Evolutionary conservation across 2,329 filamentous ascomycete species (phyloP).

Genomic region (Myriosclerotinia scirpicola): DNA sequence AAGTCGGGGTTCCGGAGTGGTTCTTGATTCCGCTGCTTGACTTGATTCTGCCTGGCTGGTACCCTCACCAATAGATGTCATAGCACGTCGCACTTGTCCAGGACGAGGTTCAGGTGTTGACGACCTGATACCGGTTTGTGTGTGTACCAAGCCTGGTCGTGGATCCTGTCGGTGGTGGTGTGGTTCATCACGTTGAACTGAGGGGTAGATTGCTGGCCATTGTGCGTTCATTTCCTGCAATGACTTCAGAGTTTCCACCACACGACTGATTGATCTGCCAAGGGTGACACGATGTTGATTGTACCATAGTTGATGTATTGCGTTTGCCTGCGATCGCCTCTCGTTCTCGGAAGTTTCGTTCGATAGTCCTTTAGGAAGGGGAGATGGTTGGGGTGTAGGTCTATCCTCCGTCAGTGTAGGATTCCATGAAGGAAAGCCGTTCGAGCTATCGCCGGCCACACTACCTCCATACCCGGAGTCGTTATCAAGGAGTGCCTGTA

Average conservation of each 20-base stretch:
- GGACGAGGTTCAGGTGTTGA: constrained; percentile 46
- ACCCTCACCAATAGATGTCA: constrained; percentile 66
- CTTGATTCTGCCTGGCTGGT: constrained; percentile 67
- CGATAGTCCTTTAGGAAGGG: constrained; percentile 33
- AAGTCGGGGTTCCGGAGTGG: constrained; percentile 70
- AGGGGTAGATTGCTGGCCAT: constrained; percentile 95
- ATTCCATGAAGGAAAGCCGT: constrained; percentile 46
- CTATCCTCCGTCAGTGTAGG: constrained; percentile 50
- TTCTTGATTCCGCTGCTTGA: constrained; percentile 61
- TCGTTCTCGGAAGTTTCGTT: constrained; percentile 56
- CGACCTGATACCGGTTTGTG: constrained; percentile 54
- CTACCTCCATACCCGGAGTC: constrained; percentile 94
- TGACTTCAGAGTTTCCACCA: constrained; percentile 77
- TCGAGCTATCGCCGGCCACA: constrained; percentile 61
- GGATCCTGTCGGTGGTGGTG: constrained; percentile 49
- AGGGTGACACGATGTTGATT: constrained; percentile 87
- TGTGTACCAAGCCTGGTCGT: constrained; percentile 63
- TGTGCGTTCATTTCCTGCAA: constrained; percentile 85
- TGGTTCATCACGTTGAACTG: constrained; percentile 63
- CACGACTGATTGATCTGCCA: constrained; percentile 82
- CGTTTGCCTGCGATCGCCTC: constrained; percentile 69
- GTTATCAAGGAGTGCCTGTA: constrained; percentile 78
- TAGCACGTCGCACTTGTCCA: constrained; percentile 62
- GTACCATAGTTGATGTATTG: constrained; percentile 91
- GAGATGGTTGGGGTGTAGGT: constrained; percentile 46